Evolutionary conservation across 352 stramenopile genomes (phyloP).

Genomic region (Pseudoperonospora humuli): DNA sequence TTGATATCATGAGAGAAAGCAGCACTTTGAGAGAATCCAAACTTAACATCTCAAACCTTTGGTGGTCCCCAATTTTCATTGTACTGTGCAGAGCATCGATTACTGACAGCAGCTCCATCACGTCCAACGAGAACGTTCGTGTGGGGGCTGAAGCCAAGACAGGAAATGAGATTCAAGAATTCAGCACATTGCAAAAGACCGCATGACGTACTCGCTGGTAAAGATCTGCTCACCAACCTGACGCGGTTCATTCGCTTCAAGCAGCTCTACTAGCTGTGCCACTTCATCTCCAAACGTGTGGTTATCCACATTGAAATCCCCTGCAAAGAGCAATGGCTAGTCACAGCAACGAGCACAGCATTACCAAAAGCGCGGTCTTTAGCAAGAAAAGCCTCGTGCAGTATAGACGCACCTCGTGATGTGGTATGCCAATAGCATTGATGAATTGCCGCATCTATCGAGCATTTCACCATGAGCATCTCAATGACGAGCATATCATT

Average conservation of each 20-base stretch:
- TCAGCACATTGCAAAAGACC: neutral
- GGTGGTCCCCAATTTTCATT: slow-evolving; percentile 58
- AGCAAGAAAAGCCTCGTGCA: no score
- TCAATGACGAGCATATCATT: no score
- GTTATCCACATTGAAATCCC: slow-evolving; percentile 84
- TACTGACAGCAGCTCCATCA: slow-evolving; percentile 63
- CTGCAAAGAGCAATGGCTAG: slow-evolving; percentile 70
- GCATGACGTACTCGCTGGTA: slow-evolving; percentile 65
- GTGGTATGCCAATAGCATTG: slow-evolving; percentile 46
- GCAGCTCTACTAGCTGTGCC: slow-evolving; percentile 43
- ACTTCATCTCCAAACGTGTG: slow-evolving; percentile 68
- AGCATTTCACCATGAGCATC: no score
- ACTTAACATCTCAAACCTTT: slow-evolving; percentile 21
- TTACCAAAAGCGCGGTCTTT: no score
- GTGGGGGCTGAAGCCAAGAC: slow-evolving; percentile 35
- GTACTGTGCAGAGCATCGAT: slow-evolving; percentile 66
- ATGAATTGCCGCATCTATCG: slow-evolving; percentile 56
- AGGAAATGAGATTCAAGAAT: neutral
- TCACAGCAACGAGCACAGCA: neutral
- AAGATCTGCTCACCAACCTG: slow-evolving; percentile 52
- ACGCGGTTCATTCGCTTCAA: slow-evolving; percentile 36
- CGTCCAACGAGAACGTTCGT: slow-evolving; percentile 75
- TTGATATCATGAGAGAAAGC: no score
- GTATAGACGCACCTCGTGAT: slow-evolving; percentile 64
- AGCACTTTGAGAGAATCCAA: no score